Evolutionary conservation across 2,329 filamentous ascomycete genomes (phyloP), one percentile per base, ranked within the genome.

Genomic region (Hypoxylon sp.): DNA sequence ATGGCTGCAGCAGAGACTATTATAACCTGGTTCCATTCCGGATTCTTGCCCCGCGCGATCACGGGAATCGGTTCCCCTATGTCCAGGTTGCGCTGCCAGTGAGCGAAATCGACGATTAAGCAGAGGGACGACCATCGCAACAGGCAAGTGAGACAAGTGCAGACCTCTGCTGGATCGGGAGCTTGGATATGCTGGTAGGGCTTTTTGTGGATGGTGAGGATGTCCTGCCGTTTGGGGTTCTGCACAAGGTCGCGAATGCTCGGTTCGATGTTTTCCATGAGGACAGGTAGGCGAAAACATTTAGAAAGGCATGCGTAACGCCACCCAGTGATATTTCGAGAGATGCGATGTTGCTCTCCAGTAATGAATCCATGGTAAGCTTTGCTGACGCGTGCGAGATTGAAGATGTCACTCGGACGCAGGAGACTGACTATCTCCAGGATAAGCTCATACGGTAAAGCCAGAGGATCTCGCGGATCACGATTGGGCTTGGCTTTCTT

Each of bases 101-200:
- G 77, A 0, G 83, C 80, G 68, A 88, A 84, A 68, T 89, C 86
- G 10, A 87, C 79, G 11, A 81, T 75, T 0, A 87, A 68, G 60
- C 80, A 80, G 5, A 88, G 79, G 13, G 83, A 81, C 66, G 85
- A 85, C 86, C 86, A 89, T 2, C 82, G 79, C 37, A 86, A 70
- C 44, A 85, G 74, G 69, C 86, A 88, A 0, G 82, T 84, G 24
- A 85, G 73, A 68, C 86, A 89, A 1, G 84, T 85, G 74, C 86
- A 89, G 3, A 85, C 73, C n/a, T 79, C 70, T 10, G 71, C 54
- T 0, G 79, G 76, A 63, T 87, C 79, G 0, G 82, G 80, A 0
- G 77, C 65, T 39, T 76, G 75, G 19, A 88, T 77, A 69, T 88
- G 84, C 62, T 84, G 82, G 67, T 84, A 87, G 0, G 80, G 79